Conservation (phyloP, 495 filamentous ascomycete genomes). For the Elasticomyces elasticus region DNA sequence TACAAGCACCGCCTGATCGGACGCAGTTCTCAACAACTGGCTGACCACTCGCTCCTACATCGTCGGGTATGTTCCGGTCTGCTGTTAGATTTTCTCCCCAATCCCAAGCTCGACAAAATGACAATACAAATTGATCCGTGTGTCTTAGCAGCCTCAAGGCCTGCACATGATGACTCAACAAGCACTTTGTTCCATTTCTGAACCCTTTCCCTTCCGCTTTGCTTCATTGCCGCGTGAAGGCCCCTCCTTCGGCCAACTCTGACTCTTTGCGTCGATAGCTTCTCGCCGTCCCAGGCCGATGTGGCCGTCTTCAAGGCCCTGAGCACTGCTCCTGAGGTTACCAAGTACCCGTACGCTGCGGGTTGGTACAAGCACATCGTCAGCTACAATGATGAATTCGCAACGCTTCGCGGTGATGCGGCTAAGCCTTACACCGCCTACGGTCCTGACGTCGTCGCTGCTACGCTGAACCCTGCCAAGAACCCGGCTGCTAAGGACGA, state of each 20-base stretch:
- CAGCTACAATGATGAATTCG: conserved; percentile 81
- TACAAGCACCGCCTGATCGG: neutral
- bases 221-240: neutral
- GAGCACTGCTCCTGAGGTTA: conserved; percentile 59
- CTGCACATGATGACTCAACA: conserved; percentile 74
- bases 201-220: conserved; percentile 33
- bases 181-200: conserved; percentile 77
- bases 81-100: conserved; percentile 6
- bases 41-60: conserved; percentile 86
- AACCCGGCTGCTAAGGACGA: conserved; percentile 70
- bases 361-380: conserved; percentile 99
- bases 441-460: conserved; percentile 69
- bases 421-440: conserved; percentile 80
- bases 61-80: conserved; percentile 67
- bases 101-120: conserved; percentile 46
- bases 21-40: conserved; percentile 91
- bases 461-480: conserved; percentile 76
- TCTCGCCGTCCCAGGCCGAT: conserved; percentile 85
- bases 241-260: neutral
- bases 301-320: conserved; percentile 87
- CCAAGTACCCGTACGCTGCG: conserved; percentile 84
- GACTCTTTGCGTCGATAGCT: conserved; percentile 46
- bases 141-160: conserved; percentile 98
- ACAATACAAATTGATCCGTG: conserved; percentile 97
- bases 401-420: conserved; percentile 80